Conservation (phyloP, 2,329 filamentous ascomycete species). For the Ophiocordyceps camponoti-rufipedis region DNA sequence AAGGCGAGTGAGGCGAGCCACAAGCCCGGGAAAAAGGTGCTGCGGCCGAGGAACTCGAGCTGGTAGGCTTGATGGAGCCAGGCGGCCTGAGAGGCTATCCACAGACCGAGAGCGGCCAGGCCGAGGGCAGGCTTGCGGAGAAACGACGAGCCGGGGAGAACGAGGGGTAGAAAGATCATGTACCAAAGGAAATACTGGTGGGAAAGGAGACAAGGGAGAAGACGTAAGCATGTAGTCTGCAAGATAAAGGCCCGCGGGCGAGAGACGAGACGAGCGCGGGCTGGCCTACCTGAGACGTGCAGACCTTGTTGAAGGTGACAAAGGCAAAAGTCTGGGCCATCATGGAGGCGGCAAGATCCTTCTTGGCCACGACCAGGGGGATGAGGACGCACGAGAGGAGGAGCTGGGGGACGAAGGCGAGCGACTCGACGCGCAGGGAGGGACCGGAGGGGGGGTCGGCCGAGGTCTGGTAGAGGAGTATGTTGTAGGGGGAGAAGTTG, state of each 20-base stretch:
- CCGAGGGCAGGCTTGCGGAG: slow-evolving; percentile 43
- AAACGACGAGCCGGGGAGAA: slow-evolving; percentile 66
- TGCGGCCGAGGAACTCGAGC: slow-evolving; percentile 63
- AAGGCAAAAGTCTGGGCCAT: slow-evolving; percentile 94
- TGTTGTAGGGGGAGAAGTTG: slow-evolving; percentile 96
- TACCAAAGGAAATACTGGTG: slow-evolving; percentile 94
- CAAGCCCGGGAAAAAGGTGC: slow-evolving; percentile 72
- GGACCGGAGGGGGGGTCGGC: slow-evolving; percentile 26
- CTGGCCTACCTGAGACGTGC: slow-evolving; percentile 74
- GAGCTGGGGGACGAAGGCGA: slow-evolving; percentile 82
- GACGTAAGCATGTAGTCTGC: not conserved
- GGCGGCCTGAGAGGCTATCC: slow-evolving; percentile 56
- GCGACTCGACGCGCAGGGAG: slow-evolving; percentile 43
- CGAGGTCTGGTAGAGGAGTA: slow-evolving; percentile 72
- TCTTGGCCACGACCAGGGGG: slow-evolving; percentile 59
- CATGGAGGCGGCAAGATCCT: slow-evolving; percentile 67
- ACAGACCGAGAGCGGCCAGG: slow-evolving; percentile 44
- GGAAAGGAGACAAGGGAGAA: not conserved
- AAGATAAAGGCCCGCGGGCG: not conserved
- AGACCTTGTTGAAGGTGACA: slow-evolving; percentile 96
- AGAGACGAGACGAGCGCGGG: not conserved
- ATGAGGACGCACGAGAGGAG: slow-evolving; percentile 62
- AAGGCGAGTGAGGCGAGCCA: slow-evolving; percentile 62
- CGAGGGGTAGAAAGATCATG: slow-evolving; percentile 79
- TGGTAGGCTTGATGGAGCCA: slow-evolving; percentile 63